Base-by-base conservation (phyloP, 1,139 yeast species). In the Yamadazyma songkhlaensis region DNA sequence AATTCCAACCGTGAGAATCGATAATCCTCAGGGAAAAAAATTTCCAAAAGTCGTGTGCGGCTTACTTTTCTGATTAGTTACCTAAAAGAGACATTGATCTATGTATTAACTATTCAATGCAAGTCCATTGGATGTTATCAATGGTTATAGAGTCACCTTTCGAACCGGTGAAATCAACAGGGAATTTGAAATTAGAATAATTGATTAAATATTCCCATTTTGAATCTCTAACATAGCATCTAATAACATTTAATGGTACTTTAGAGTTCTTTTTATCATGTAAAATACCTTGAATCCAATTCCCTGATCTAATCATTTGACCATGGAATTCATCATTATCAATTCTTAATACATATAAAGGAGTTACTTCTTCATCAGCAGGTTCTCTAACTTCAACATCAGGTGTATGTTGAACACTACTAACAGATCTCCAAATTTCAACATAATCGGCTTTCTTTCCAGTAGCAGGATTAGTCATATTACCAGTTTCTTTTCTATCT, bases 381-480 rank as follows among this genome's bases (percentile, higher is more conserved):
- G 29, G 29, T 43, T 64, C 68, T 36, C 63, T 49, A 5, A 59
- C 67, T 31, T 64, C 62, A 0, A 37, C 42, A 0, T 35, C 37
- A 0, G 73, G 72, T 2, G 64, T 52, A 12, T 63, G 55, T 7
- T 47, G 44, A 3, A 46, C 35, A 1, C 79, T 70, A 49, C 76
- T 74, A 25, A 79, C 50, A 7, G 75, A 66, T 47, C 80, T 55
- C 86, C 86, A 80, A 15, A 76, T 62, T 54, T 80, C 86, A 25
- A 71, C 60, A 47, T 78, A 80, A 6, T 62, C 62, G 40, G 71
- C 72, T 5, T 55, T 48, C n/a, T 51, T 47, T 0, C 75, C 74
- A 0, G 79, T 65, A 3, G 46, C 68, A 1, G 75, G 67, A 47
- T 78, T 75, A 14, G 50, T 46, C 84, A 80, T 78, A 3, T 47